These are phyloP conservation scores for Auricularia sp. DNA, from an alignment of 768 basidiomycete genomes.

Conservation along the genomic window DNA sequence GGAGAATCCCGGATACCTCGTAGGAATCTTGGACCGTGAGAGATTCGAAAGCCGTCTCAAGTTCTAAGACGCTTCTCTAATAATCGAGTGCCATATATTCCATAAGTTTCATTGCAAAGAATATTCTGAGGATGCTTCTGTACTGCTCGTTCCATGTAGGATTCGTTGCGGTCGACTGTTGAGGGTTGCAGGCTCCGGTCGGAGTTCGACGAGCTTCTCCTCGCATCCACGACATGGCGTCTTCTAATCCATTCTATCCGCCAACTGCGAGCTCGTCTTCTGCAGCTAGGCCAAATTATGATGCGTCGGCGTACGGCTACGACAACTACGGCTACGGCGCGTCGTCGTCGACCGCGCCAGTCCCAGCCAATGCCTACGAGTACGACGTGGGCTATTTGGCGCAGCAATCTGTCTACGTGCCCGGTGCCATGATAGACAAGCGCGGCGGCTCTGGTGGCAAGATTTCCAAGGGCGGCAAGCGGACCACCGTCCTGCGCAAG, in stretches of 20 bases:
- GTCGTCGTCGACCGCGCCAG: constrained; percentile 59
- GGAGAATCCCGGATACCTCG: too few relatives aligned
- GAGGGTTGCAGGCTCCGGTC: not conserved
- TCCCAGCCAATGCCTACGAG: constrained; percentile 85
- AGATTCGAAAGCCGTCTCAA: too few relatives aligned
- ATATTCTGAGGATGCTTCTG: too few relatives aligned
- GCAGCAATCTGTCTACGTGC: constrained; percentile 87
- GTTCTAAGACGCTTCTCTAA: too few relatives aligned
- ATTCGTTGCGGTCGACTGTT: too few relatives aligned
- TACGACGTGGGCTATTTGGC: constrained; percentile 87
- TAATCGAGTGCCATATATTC: too few relatives aligned
- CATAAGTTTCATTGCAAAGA: too few relatives aligned
- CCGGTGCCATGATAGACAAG: constrained; percentile 84
- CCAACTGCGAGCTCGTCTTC: not conserved
- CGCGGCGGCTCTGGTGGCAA: constrained; percentile 79
- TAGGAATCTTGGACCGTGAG: too few relatives aligned
- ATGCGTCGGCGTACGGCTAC: not conserved
- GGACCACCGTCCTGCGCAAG: constrained; percentile 88
- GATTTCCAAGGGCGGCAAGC: constrained; percentile 80
- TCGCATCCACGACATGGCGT: not conserved
- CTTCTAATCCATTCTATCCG: not conserved
- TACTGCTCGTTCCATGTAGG: too few relatives aligned
- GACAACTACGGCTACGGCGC: constrained; percentile 26
- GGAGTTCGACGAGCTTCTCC: not conserved
- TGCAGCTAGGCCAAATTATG: not conserved